Base-by-base conservation (phyloP, 345 rosid genomes). In the Sisymbrium altissimum region DNA sequence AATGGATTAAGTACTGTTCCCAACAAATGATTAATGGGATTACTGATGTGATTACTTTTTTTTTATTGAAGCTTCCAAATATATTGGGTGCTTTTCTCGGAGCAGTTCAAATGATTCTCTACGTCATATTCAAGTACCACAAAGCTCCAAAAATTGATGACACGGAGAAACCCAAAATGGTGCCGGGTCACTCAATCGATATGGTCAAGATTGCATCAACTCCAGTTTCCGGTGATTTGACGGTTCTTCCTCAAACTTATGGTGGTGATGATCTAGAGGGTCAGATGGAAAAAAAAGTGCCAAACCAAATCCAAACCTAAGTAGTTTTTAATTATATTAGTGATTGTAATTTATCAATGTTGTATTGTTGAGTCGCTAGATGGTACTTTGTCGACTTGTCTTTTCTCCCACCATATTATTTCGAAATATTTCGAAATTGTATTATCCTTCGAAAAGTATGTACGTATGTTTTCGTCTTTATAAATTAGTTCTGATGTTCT, bases 31-130 rank as follows among this genome's bases (percentile, higher is more conserved):
- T 56, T 15, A 55, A 30, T 30, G 60, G 39, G 60, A 29, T n/a
- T 65, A 45, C 39, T 73, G 63, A 64, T 74, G 23, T 65, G 57
- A 25, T 58, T 45, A 14, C 5, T 13, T 36, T 45, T 36, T 45
- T 45, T 17, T 23, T 0, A 7, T 64, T 50, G 53, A 79, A 86
- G 90, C 64, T 84, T 73, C 90, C 90, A 52, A 86, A 86, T 21
- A 70, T 83, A 70, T 21, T 86, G 44, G 90, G 90, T 13, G 72
- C 83, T 8, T n/a, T 72, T 21, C 83, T 86, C 2, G 90, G 90
- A 29, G 36, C 83, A 30, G 70, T 80, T 39, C 90, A 86, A 71
- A 86, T 86, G 90, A 58, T 80, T 21, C 49, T 86, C 0, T 86
- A 86, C 58, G 38, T 77, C 43, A 32, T 81, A n/a, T 86, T 83